A percentile compares a stretch with the other conserved stretches of the same genome.
phyloP scores from a whole-genome alignment of 257 asterid species.

The Ocimum tenuiflorum region DNA sequence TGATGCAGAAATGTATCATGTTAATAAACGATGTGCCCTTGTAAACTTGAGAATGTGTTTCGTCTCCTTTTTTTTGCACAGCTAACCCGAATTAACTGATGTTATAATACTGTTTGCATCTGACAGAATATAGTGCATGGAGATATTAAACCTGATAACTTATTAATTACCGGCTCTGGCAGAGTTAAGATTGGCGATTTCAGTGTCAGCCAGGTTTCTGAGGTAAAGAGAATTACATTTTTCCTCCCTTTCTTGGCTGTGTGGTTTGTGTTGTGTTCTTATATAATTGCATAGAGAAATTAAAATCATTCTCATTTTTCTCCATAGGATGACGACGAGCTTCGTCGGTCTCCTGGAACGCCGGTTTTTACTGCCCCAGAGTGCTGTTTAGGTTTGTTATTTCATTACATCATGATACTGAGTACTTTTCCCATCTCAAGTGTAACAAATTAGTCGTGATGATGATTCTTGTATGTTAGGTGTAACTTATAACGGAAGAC shows the following conservation, averaged over 20 bases:
- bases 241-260: no score
- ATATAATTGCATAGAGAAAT: not conserved
- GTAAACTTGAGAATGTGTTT: no score
- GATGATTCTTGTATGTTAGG: slow-evolving; percentile 30
- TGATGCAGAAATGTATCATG: no score
- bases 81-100: slow-evolving; percentile 11
- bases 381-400: slow-evolving; percentile 88
- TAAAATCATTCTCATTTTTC: no score
- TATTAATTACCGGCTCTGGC: slow-evolving; percentile 74
- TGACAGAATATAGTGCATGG: slow-evolving; percentile 89
- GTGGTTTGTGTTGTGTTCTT: not conserved
- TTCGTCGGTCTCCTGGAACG: slow-evolving; percentile 97
- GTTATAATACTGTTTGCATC: slow-evolving; percentile 9
- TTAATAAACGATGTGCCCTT: no score
- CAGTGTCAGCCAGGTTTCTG: slow-evolving; percentile 95
- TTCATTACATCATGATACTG: not conserved
- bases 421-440: not conserved
- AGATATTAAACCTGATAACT: slow-evolving; percentile 93
- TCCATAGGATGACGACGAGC: slow-evolving; percentile 81
- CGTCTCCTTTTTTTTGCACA: no score
- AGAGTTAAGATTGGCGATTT: slow-evolving; percentile 90
- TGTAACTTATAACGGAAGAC: slow-evolving; percentile 54
- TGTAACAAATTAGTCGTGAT: not conserved
- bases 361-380: slow-evolving; percentile 99
- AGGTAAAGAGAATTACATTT: slow-evolving; percentile 55